These are phyloP conservation scores for Chaetomium cochliodes DNA, from an alignment of 495 filamentous ascomycete species.

Conservation along the genomic window DNA sequence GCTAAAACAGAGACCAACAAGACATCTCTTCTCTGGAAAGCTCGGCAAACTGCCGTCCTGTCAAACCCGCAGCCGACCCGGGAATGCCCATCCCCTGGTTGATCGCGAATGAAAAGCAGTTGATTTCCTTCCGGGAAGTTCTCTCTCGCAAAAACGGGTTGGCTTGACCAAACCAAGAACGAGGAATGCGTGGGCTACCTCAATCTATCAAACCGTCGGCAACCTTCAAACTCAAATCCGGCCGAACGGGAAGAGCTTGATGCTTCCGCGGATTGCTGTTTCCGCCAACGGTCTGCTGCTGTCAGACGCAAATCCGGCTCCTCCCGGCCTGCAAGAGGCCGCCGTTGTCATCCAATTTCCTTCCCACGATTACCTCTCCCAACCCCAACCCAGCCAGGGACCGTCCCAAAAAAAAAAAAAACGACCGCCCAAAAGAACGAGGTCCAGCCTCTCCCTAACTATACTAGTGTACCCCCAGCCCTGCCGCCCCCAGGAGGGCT, in stretches of 20 bases:
- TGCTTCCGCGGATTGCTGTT: not conserved
- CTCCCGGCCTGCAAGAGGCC: not conserved
- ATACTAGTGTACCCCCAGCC: not conserved
- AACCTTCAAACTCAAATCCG: not conserved
- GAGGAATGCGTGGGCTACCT: not conserved
- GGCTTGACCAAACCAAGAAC: not conserved
- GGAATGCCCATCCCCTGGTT: not conserved
- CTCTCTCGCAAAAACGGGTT: not conserved
- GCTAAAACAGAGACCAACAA: not conserved
- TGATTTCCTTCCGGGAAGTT: not conserved
- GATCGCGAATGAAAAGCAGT: not conserved
- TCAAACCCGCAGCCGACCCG: not conserved
- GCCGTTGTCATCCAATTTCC: not conserved
- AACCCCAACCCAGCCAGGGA: not conserved
- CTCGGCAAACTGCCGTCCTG: not conserved
- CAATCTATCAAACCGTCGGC: not conserved
- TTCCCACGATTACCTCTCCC: too few relatives aligned
- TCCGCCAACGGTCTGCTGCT: conserved; percentile 4
- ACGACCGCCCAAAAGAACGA: not conserved
- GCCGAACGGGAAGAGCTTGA: not conserved
- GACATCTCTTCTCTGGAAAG: not conserved
- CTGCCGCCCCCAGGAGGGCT: not conserved
- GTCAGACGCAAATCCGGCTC: not conserved
- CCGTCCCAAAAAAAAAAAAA: not conserved
- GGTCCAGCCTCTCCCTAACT: too few relatives aligned